These are phyloP conservation scores for Penicillium oxalicum DNA, from an alignment of 2,329 filamentous ascomycete genomes.

Conservation along the genomic window DNA sequence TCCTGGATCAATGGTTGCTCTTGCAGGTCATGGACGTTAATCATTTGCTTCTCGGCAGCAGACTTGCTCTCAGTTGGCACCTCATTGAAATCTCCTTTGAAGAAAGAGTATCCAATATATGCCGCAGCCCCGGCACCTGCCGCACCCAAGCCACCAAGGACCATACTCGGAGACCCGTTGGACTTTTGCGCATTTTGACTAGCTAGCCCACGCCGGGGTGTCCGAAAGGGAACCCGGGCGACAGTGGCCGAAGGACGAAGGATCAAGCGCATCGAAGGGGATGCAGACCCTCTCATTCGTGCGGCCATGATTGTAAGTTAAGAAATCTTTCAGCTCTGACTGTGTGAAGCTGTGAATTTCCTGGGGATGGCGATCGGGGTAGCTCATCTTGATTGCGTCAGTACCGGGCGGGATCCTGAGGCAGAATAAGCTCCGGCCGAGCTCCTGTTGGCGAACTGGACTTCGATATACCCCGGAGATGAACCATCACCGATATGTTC, in stretches of 20 bases:
- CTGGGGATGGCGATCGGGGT: constrained; percentile 7
- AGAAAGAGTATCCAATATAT: constrained; percentile 29
- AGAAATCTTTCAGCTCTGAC: neutral
- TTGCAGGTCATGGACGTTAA: constrained; percentile 59
- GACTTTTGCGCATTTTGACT: constrained; percentile 19
- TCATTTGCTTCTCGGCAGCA: constrained; percentile 16
- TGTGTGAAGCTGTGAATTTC: constrained; percentile 2
- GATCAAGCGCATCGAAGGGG: constrained; percentile 18
- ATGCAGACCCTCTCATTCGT: constrained; percentile 21
- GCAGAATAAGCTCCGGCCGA: constrained; percentile 31
- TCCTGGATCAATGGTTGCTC: constrained; percentile 77
- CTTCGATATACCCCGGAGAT: neutral
- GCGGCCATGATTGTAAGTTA: constrained; percentile 23
- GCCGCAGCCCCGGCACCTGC: constrained; percentile 27
- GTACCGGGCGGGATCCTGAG: constrained; percentile 23
- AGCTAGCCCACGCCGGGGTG: constrained; percentile 27
- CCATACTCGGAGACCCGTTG: constrained; percentile 21
- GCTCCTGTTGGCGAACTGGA: constrained; percentile 16
- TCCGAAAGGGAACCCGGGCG: constrained; percentile 13
- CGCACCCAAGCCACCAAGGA: constrained; percentile 28
- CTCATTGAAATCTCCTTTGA: constrained; percentile 16
- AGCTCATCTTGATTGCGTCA: constrained; percentile 24
- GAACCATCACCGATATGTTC: neutral
- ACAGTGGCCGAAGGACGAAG: constrained; percentile 18
- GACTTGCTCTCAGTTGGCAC: constrained; percentile 15